Evolutionary conservation across 306 rosid species (phyloP), one percentile per base, ranked within the genome.

Genomic region (Ormosia emarginata): DNA sequence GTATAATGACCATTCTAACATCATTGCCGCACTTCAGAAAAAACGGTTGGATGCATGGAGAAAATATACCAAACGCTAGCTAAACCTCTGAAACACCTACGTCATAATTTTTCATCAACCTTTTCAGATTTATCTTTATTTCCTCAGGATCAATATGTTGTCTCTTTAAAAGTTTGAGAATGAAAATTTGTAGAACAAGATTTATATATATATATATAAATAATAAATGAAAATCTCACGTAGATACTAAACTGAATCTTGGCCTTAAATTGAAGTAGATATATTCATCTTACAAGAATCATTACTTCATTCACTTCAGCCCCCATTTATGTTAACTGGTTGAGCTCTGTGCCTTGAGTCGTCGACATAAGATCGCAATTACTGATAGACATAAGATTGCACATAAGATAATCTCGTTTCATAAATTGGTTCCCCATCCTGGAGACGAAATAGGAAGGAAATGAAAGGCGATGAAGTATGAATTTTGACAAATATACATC

Each of bases 401-500:
- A 69, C 55, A 18, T 40, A 14, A 59, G 10, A 41, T 50, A 47
- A 40, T 59, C 57, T 33, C 3, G 58, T 70, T 77, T 77, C 59
- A 50, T 61, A 40, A 39, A 62, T 33, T 46, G 15, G 39, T 82
- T 75, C 4, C 40, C 34, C 41, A 63, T n/a, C n/a, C n/a, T 1
- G 52, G 41, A 24, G 36, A 6, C 1, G 47, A 63, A 32, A 64
- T 30, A 36, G 12, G 32, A 12, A 30, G 12, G 52, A 52, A 85
- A 64, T 7, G 34, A 12, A 53, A 53, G 12, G 58, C 24, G 34
- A 41, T 37, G 13, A 33, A 33, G 69, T 30, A 37, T 46, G 43
- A 36, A 32, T 14, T 57, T 68, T 64, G 65, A 14, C 46, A 66
- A 74, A 80, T 75, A 75, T 56, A 67, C 72, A 67, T 64, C 72